Evolutionary conservation across 78 protist genomes (phyloP), one percentile per base, ranked within the genome.

Genomic region (Dictyostelium firmibasis): DNA sequence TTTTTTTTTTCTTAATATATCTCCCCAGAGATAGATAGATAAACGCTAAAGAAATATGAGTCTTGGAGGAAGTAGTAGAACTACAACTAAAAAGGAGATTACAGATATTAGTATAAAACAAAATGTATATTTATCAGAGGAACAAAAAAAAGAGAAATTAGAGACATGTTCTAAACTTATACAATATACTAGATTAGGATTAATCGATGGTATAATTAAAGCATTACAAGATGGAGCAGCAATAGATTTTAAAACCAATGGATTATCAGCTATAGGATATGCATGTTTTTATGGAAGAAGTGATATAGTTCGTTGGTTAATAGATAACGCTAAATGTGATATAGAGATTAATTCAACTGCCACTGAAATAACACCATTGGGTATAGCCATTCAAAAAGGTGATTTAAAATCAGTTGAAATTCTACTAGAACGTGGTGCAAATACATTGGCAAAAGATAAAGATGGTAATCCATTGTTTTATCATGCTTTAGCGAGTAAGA

Each of bases 231-330:
- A 79, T 35, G 93, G 93, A 1, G 85, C 85, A 13, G 64, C 20
- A 53, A 77, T 78, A 14, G 93, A 87, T 79, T 87, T 77, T 64
- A 87, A 53, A 20, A 13, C 62, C 11, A 78, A 85, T 62, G 93
- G 93, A 57, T 57, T 57, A 23, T 25, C 86, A 6, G 93, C 93
- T 16, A 36, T 87, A 57, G 85, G 81, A 41, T 87, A 78, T 27
- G 84, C 86, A 7, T 44, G 81, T 20, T 87, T 78, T 29, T 78
- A 87, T 87, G 86, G 85, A 25, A 50, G 78, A 4, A 41, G 29
- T 36, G 81, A 87, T 6, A 43, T 76, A 20, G 83, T 53, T 16
- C n/a, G 85, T 23, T 87, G 93, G 93, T 29, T 87, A 74, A 64
- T 64, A 2, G 23, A 43, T 33, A 60, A 47, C n/a, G 93, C 41